Conservation (phyloP, 2,329 filamentous ascomycete species). For the Mollisiaceae sp. region DNA sequence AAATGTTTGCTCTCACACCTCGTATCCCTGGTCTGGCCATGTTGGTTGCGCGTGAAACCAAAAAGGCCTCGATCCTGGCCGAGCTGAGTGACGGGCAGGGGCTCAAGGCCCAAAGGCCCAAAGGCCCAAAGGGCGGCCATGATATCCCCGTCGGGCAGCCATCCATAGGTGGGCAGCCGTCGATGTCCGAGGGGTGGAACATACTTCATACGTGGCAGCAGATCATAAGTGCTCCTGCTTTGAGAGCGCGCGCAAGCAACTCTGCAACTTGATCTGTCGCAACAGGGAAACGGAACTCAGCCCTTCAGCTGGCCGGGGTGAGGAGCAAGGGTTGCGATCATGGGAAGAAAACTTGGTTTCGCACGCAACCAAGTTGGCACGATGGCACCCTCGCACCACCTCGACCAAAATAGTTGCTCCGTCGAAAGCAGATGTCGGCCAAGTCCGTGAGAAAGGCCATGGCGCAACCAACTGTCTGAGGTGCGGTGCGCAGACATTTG, state of each 20-base stretch:
- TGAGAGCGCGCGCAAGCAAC: not conserved
- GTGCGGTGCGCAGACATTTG: not conserved
- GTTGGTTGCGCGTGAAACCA: constrained; percentile 8
- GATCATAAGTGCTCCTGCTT: not conserved
- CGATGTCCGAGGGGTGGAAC: not conserved
- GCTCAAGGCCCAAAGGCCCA: not conserved
- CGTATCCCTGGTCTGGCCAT: not conserved
- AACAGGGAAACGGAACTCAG: not conserved
- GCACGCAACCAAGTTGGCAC: constrained; percentile 3
- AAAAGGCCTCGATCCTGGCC: not conserved
- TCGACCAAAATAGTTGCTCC: not conserved
- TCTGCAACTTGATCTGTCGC: not conserved
- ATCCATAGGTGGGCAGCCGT: not conserved
- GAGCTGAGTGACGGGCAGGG: not conserved
- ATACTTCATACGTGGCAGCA: constrained; percentile 5
- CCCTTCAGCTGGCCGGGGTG: not conserved
- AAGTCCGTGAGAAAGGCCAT: not conserved
- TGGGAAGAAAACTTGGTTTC: not conserved
- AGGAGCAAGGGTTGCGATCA: not conserved
- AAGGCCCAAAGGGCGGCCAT: no score
- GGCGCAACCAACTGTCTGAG: not conserved
- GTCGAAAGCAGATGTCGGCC: not conserved
- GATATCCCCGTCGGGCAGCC: no score
- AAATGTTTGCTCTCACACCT: not conserved
- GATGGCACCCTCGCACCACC: not conserved